Base-by-base conservation (phyloP, 2,329 filamentous ascomycete genomes). In the Plectosphaerella sp. region DNA sequence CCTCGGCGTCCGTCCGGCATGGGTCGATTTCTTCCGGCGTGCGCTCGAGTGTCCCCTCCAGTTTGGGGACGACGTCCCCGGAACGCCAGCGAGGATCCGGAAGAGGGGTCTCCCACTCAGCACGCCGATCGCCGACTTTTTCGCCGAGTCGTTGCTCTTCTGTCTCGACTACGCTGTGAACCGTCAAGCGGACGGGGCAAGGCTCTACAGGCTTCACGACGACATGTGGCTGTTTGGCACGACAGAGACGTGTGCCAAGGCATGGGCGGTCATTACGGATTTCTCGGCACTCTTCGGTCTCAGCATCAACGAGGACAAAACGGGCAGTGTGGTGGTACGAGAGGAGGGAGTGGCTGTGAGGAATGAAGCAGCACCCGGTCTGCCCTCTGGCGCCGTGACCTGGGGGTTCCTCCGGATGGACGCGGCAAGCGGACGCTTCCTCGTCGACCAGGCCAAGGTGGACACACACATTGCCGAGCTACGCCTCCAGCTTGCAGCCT, bases 151-250 rank as follows among this genome's bases (percentile, higher is more conserved):
- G 0, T 65, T 85, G 20, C 69, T 87, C 1, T 86, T 86, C 61
- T 80, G 77, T 57, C 73, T 86, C 60, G 83, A 86, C 59, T 84
- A 79, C 58, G 74, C 81, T 0, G 76, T 86, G 53, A 86, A 85
- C 54, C 74, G 77, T 55, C 66, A 67, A 12, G 78, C 81, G 1
- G 58, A 71, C 14, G 80, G 80, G 0, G 67, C 69, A 1, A 72
- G 75, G 22, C 67, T 86, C 35, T 83, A 83, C 57, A 77, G 83
- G 8, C 69, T 85, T 41, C 80, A 85, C 56, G 83, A 87, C 59
- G 83, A 86, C 61, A 76, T 86, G 55, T 86, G 82, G 82, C 78
- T 85, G 55, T 86, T 81, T 79, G 78, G 79, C 6, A 67, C 74
- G 11, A 71, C 78, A 33, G 54, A 68, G 6, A 72, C 68, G 14